These are phyloP conservation scores for Aquilaria agallochum DNA, from an alignment of 441 rosid species.

Conservation along the genomic window DNA sequence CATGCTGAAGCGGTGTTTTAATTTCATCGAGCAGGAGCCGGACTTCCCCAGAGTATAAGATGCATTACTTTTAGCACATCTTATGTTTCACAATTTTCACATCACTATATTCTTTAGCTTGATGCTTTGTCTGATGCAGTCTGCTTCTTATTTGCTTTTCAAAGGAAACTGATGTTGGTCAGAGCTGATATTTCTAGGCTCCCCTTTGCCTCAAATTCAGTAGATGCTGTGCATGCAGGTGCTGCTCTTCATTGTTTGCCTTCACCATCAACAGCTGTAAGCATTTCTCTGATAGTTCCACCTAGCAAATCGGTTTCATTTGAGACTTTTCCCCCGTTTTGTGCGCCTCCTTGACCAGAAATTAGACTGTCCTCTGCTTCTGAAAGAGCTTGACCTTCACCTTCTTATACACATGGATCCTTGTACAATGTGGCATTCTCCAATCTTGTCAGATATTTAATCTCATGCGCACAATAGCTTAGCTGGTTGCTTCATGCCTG, in stretches of 20 bases:
- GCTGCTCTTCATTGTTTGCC: constrained; percentile 97
- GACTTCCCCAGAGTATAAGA: constrained; percentile 63
- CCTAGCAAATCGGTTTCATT: no score
- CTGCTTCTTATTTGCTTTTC: constrained; percentile 6
- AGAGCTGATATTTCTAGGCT: constrained; percentile 89
- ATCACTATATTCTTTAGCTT: background rate
- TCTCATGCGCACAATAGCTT: no score
- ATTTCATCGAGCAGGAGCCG: constrained; percentile 51
- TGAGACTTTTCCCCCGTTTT: background rate
- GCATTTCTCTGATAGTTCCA: constrained; percentile 4
- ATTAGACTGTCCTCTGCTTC: no score
- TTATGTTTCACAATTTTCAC: background rate
- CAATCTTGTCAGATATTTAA: no score
- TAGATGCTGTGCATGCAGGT: constrained; percentile 95
- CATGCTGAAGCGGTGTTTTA: constrained; percentile 76
- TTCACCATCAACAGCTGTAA: constrained; percentile 77
- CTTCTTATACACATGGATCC: no score
- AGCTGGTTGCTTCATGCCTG: no score
- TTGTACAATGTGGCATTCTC: no score
- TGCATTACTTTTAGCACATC: constrained; percentile 1
- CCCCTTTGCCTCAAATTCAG: constrained; percentile 64
- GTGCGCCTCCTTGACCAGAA: no score
- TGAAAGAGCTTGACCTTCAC: no score
- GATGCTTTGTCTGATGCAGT: constrained; percentile 2
- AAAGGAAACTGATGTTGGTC: constrained; percentile 68